These are phyloP conservation scores for Alternaria consortialis DNA, from an alignment of 2,329 filamentous ascomycete species.

Conservation along the genomic window DNA sequence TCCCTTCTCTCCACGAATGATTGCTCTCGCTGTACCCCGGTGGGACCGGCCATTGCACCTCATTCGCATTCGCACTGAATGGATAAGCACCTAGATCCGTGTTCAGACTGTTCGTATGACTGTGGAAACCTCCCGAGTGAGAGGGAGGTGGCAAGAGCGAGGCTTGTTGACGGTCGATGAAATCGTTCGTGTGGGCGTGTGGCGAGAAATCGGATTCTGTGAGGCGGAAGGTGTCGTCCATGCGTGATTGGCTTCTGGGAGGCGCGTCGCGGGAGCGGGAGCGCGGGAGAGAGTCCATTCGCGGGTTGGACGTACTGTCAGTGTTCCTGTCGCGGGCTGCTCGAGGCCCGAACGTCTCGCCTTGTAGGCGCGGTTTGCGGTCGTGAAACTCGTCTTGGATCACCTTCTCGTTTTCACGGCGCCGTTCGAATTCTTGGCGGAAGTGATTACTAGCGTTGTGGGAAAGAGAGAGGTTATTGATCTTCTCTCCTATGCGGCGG, in stretches of 20 bases:
- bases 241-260: slow-evolving; percentile 8
- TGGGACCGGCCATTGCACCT: slow-evolving; percentile 31
- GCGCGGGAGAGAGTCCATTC: slow-evolving; percentile 14
- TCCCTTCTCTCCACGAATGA: slow-evolving; percentile 4
- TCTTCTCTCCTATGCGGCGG: slow-evolving; percentile 44
- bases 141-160: slow-evolving; percentile 12
- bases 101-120: slow-evolving; percentile 20
- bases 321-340: not conserved
- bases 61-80: slow-evolving; percentile 22
- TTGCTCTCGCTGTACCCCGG: slow-evolving; percentile 25
- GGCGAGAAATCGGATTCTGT: slow-evolving; percentile 13
- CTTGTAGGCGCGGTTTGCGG: slow-evolving; percentile 23
- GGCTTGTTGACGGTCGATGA: slow-evolving; percentile 2
- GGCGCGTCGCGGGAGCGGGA: not conserved
- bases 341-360: slow-evolving; percentile 9
- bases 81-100: slow-evolving; percentile 27
- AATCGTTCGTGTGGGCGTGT: not conserved
- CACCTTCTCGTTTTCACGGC: slow-evolving; percentile 41
- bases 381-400: slow-evolving; percentile 38
- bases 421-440: slow-evolving; percentile 29
- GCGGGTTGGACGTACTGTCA: slow-evolving; percentile 3
- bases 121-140: not conserved
- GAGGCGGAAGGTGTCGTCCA: slow-evolving; percentile 11
- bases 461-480: slow-evolving; percentile 36
- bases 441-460: slow-evolving; percentile 16